Percentiles rank a stretch among this genome's conserved stretches.
Conservation (phyloP, 2,329 filamentous ascomycete species). For the Myriosclerotinia curreyana region DNA sequence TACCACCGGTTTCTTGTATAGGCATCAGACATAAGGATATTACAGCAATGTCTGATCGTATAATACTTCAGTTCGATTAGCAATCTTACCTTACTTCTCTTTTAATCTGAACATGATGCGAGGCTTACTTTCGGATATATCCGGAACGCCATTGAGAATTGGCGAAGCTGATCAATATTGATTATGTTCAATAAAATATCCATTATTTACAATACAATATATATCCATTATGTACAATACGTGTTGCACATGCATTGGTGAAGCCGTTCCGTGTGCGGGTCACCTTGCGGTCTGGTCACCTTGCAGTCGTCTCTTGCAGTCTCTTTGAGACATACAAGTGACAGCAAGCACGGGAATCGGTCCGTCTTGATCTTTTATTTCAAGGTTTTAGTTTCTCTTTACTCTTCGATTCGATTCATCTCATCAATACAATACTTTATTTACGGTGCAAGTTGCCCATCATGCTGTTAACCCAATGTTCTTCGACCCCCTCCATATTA, state of each 20-base stretch:
- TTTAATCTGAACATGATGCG: not conserved
- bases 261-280: slow-evolving; percentile 3
- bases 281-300: not conserved
- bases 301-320: not conserved
- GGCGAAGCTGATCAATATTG: not conserved
- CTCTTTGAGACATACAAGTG: not conserved
- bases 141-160: not conserved
- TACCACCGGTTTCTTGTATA: not conserved
- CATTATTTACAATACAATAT: too few species aligned
- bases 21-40: not conserved
- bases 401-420: not conserved
- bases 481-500: not conserved
- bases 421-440: not conserved
- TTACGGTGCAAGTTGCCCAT: not conserved
- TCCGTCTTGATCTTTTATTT: not conserved
- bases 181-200: not conserved
- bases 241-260: not conserved
- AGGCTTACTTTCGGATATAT: not conserved
- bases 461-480: not conserved
- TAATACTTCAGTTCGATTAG: not conserved
- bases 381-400: not conserved
- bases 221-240: not conserved
- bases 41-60: not conserved
- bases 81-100: not conserved
- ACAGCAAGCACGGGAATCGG: not conserved